Conservation (phyloP, 1,284 basidiomycete genomes). For the Pseudozyma pruni region DNA sequence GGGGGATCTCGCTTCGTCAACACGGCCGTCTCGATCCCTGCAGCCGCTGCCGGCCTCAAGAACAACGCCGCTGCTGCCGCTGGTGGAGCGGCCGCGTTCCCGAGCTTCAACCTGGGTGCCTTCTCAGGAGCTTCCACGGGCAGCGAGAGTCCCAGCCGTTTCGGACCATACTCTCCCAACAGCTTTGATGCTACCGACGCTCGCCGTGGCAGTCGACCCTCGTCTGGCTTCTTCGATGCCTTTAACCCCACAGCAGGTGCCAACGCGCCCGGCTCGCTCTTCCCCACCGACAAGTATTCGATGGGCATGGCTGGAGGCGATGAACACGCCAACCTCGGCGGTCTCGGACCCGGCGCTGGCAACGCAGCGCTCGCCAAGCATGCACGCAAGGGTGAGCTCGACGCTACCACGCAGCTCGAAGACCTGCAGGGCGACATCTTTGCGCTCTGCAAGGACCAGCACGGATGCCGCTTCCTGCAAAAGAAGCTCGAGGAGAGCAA, state of each 20-base stretch:
- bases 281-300: slow-evolving; percentile 48
- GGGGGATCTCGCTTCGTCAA: slow-evolving; percentile 49
- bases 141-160: slow-evolving; percentile 48
- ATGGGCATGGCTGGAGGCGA: slow-evolving; percentile 39
- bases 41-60: slow-evolving; percentile 28
- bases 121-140: slow-evolving; percentile 37
- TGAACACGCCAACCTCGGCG: slow-evolving; percentile 37
- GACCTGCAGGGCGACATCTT: slow-evolving; percentile 93
- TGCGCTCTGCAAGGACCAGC: slow-evolving; percentile 95
- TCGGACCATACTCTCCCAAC: slow-evolving; percentile 50
- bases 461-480: slow-evolving; percentile 97
- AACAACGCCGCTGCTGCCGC: slow-evolving; percentile 13
- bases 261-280: slow-evolving; percentile 40
- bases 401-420: slow-evolving; percentile 87
- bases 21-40: slow-evolving; percentile 38
- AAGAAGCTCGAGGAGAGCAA: slow-evolving; percentile 99
- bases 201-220: slow-evolving; percentile 43
- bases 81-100: slow-evolving; percentile 24
- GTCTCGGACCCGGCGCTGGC: slow-evolving; percentile 18
- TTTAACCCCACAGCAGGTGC: slow-evolving; percentile 51
- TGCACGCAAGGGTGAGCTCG: slow-evolving; percentile 81
- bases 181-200: slow-evolving; percentile 36
- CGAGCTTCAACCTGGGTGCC: slow-evolving; percentile 47
- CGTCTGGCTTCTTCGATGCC: slow-evolving; percentile 59
- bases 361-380: slow-evolving; percentile 35